These are phyloP conservation scores for Fusarium sp. DNA, from an alignment of 2,329 filamentous ascomycete genomes.

Conservation along the genomic window DNA sequence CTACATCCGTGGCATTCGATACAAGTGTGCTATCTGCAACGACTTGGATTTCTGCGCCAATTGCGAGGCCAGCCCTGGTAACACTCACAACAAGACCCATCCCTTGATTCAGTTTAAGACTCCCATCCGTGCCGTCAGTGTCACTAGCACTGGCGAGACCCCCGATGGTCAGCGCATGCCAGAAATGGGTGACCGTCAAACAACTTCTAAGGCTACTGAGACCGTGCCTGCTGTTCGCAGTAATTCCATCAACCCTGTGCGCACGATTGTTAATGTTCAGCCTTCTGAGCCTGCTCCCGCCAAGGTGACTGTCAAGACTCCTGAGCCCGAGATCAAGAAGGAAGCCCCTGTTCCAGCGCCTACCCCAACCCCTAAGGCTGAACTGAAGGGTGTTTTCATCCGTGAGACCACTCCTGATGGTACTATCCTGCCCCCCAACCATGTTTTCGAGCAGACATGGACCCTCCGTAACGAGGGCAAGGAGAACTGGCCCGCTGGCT, in stretches of 20 bases:
- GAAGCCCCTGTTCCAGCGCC: slow-evolving; percentile 40
- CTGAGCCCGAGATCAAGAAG: slow-evolving; percentile 37
- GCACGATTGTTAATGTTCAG: slow-evolving; percentile 79
- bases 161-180: slow-evolving; percentile 72
- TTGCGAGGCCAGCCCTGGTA: slow-evolving; percentile 88
- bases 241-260: slow-evolving; percentile 64
- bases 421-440: slow-evolving; percentile 74
- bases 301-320: slow-evolving; percentile 14
- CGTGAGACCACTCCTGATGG: slow-evolving; percentile 84
- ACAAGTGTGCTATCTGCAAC: slow-evolving; percentile 97
- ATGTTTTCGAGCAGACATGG: slow-evolving; percentile 91
- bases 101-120: slow-evolving; percentile 98
- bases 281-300: slow-evolving; percentile 61
- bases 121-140: slow-evolving; percentile 85
- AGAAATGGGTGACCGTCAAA: slow-evolving; percentile 74
- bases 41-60: slow-evolving; percentile 95
- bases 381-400: slow-evolving; percentile 72
- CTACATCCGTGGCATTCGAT: slow-evolving; percentile 88
- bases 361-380: slow-evolving; percentile 42
- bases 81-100: slow-evolving; percentile 93
- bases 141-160: slow-evolving; percentile 86
- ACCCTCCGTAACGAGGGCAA: slow-evolving; percentile 86
- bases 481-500: slow-evolving; percentile 85
- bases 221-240: slow-evolving; percentile 56
- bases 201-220: slow-evolving; percentile 63